These are phyloP conservation scores for Loxodes magnus DNA, from an alignment of 73 alveolate species.

Conservation along the genomic window DNA sequence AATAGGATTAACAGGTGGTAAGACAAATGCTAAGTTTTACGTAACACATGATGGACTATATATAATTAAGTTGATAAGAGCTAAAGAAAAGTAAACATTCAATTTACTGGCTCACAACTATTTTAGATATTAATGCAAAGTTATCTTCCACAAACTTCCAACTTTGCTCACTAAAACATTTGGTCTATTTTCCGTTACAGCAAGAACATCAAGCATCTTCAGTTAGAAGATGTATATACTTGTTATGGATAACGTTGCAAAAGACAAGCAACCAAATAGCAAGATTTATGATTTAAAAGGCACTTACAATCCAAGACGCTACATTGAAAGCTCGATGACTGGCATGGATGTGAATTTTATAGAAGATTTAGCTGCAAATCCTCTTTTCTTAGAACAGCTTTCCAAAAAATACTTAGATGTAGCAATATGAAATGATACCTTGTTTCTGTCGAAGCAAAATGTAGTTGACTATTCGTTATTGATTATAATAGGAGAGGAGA, in stretches of 20 bases:
- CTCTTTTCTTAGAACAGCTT: neutral
- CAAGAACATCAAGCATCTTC: too few species aligned
- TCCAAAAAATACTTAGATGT: neutral
- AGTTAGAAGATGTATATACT: too few species aligned
- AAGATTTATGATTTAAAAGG: constrained; percentile 20
- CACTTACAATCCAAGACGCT: neutral
- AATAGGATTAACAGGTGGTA: too few species aligned
- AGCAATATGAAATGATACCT: constrained; percentile 6
- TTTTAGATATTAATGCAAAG: constrained; percentile 31
- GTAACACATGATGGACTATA: constrained; percentile 10
- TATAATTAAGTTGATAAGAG: constrained; percentile 27
- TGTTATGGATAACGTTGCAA: too few species aligned
- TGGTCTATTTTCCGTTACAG: too few species aligned
- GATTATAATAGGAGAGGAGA: neutral
- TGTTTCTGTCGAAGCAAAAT: constrained; percentile 10
- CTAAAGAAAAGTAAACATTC: constrained; percentile 34
- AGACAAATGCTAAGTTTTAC: constrained; percentile 24
- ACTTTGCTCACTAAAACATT: constrained; percentile 4
- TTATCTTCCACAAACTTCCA: constrained; percentile 33
- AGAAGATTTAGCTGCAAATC: constrained; percentile 6
- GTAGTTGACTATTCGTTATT: constrained; percentile 17
- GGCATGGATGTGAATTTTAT: constrained; percentile 11
- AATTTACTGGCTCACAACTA: constrained; percentile 32
- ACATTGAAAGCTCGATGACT: constrained; percentile 1
- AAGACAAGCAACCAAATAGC: too few species aligned